phyloP scores from a whole-genome alignment of 345 rosid species.

The Turnera subulata region DNA sequence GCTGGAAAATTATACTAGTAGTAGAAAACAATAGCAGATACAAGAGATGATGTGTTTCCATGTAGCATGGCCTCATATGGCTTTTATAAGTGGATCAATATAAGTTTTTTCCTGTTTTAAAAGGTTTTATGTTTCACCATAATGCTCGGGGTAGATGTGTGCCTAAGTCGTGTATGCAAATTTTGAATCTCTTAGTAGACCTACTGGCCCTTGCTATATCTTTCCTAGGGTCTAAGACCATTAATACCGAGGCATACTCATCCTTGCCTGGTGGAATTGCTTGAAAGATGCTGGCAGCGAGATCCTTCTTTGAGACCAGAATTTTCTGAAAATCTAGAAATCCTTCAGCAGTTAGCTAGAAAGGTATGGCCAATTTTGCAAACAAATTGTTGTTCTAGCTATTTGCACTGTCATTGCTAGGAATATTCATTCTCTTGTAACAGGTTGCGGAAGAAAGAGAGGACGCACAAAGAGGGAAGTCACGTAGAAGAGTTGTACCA shows the following conservation, averaged over 20 bases:
- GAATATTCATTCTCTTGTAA: conserved; percentile 7
- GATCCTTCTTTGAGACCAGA: conserved; percentile 58
- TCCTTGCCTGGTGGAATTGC: conserved; percentile 43
- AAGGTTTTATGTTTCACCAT: too few species aligned
- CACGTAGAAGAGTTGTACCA: conserved; percentile 8
- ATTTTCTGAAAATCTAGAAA: conserved; percentile 47
- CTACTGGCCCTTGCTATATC: too few species aligned
- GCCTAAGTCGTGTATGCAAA: too few species aligned
- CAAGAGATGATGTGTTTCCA: neutral
- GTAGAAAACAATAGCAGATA: neutral
- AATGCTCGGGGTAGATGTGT: too few species aligned
- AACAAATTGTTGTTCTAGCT: neutral
- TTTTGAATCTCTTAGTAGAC: too few species aligned
- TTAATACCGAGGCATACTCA: conserved; percentile 44
- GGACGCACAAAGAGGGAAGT: conserved; percentile 10
- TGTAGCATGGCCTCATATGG: too few species aligned
- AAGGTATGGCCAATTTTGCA: conserved; percentile 15
- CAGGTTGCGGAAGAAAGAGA: conserved; percentile 22
- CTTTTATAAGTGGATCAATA: too few species aligned
- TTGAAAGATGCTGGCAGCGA: conserved; percentile 60
- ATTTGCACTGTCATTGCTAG: neutral
- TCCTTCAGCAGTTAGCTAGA: conserved; percentile 35
- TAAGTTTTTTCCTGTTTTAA: too few species aligned
- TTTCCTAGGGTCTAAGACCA: conserved; percentile 59
- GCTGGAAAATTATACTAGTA: neutral